These are phyloP conservation scores for Phytopythium chamaehyphon DNA, from an alignment of 352 stramenopile species.

Conservation along the genomic window DNA sequence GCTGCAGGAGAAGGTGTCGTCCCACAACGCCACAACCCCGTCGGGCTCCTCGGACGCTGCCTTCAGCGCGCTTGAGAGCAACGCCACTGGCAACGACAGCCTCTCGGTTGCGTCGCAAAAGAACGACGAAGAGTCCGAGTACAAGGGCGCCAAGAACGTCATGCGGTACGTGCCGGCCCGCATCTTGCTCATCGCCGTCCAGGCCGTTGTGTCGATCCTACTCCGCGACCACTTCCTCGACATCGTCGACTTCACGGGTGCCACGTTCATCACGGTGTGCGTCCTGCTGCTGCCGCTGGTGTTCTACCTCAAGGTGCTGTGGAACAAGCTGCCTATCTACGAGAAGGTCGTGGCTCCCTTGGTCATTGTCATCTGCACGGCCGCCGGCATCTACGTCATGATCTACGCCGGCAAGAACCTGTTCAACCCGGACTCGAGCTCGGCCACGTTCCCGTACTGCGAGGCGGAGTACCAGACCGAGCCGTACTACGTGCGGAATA, in stretches of 20 bases:
- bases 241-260: constrained; percentile 42
- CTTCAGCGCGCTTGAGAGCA: constrained; percentile 5
- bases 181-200: constrained; percentile 30
- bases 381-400: constrained; percentile 33
- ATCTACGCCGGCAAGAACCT: constrained; percentile 23
- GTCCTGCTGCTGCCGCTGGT: constrained; percentile 41
- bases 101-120: constrained; percentile 1
- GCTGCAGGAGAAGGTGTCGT: constrained; percentile 1
- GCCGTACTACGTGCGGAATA: constrained; percentile 20
- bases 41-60: constrained; percentile 3
- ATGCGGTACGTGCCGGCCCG: constrained; percentile 29
- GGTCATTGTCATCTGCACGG: constrained; percentile 30
- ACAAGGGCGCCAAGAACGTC: constrained; percentile 19
- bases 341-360: constrained; percentile 29
- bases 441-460: constrained; percentile 23
- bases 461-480: constrained; percentile 12
- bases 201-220: constrained; percentile 29
- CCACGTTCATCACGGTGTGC: constrained; percentile 36
- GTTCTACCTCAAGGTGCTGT: constrained; percentile 49
- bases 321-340: constrained; percentile 30
- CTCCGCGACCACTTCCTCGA: constrained; percentile 39
- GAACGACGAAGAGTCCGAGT: constrained; percentile 20
- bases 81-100: constrained; percentile 4
- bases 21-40: not conserved
- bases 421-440: constrained; percentile 15